phyloP scores from a whole-genome alignment of 2,329 filamentous ascomycete genomes.

The Ramichloridium luteum region DNA sequence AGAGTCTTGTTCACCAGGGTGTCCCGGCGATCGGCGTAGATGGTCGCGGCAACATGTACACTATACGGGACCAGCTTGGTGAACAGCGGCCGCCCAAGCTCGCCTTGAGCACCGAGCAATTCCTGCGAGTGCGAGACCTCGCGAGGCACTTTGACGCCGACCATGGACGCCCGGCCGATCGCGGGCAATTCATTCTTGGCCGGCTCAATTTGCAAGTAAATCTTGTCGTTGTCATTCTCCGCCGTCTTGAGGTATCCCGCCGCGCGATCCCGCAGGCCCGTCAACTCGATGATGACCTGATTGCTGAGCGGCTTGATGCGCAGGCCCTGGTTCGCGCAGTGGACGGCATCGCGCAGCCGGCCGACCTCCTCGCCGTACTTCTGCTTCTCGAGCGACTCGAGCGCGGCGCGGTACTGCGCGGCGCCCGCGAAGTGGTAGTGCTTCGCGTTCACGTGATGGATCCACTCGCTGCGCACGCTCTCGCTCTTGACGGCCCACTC shows the following conservation, averaged over 20 bases:
- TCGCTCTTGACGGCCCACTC: constrained; percentile 83
- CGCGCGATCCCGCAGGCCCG: constrained; percentile 68
- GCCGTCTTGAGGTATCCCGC: constrained; percentile 81
- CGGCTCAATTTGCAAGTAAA: constrained; percentile 77
- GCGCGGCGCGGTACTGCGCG: constrained; percentile 81
- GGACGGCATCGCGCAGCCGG: constrained; percentile 66
- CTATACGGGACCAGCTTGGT: constrained; percentile 88
- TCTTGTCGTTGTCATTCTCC: constrained; percentile 92
- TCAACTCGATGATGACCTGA: constrained; percentile 73
- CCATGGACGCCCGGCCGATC: constrained; percentile 83
- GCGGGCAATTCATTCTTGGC: constrained; percentile 77
- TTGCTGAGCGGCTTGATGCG: constrained; percentile 75
- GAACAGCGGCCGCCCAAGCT: constrained; percentile 77
- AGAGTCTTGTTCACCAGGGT: constrained; percentile 81
- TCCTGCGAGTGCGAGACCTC: constrained; percentile 72
- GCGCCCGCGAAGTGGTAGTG: constrained; percentile 95
- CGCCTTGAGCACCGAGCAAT: constrained; percentile 60
- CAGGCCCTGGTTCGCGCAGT: constrained; percentile 73
- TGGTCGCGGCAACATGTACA: constrained; percentile 86
- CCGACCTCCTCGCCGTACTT: constrained; percentile 95
- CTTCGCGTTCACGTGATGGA: constrained; percentile 94
- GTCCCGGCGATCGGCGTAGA: constrained; percentile 85
- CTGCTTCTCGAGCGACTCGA: constrained; percentile 82
- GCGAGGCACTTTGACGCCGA: constrained; percentile 61
- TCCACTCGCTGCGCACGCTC: constrained; percentile 85